Conservation (phyloP, 176 grass and related monocot species). For the Cymbopogon citratus region DNA sequence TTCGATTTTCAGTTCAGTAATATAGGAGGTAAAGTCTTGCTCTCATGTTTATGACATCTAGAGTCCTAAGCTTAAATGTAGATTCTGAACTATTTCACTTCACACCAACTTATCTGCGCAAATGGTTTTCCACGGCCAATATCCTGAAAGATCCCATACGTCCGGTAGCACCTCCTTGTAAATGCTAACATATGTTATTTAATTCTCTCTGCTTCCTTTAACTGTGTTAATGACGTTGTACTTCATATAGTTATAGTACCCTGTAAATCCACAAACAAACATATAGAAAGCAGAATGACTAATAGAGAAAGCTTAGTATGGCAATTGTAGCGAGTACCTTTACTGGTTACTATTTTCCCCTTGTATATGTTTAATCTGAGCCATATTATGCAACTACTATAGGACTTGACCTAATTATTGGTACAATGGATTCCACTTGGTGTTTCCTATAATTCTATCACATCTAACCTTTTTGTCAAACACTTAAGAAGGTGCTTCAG, state of each 20-base stretch:
- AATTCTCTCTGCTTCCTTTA: background rate
- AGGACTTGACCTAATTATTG: background rate
- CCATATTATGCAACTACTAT: background rate
- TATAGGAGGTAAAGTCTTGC: conserved; percentile 49
- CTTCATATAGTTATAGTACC: background rate
- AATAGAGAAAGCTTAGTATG: background rate
- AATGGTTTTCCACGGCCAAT: background rate
- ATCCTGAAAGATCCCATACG: background rate
- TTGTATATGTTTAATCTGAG: conserved; percentile 1
- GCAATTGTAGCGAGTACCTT: background rate
- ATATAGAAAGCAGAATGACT: background rate
- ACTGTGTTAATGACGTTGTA: background rate
- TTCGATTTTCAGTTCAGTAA: conserved; percentile 46
- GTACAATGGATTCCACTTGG: conserved; percentile 4
- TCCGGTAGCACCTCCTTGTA: background rate
- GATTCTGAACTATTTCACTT: background rate
- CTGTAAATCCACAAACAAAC: background rate
- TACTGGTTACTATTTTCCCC: background rate
- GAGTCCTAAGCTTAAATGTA: background rate
- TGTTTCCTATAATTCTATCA: background rate
- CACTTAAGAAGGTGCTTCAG: background rate
- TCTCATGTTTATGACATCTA: conserved; percentile 5
- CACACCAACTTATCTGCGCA: background rate
- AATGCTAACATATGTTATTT: background rate
- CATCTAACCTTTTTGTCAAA: background rate